Base-by-base conservation (phyloP, 78 protist species). In the slime mould (Dictyostelium discoideum) region DNA sequence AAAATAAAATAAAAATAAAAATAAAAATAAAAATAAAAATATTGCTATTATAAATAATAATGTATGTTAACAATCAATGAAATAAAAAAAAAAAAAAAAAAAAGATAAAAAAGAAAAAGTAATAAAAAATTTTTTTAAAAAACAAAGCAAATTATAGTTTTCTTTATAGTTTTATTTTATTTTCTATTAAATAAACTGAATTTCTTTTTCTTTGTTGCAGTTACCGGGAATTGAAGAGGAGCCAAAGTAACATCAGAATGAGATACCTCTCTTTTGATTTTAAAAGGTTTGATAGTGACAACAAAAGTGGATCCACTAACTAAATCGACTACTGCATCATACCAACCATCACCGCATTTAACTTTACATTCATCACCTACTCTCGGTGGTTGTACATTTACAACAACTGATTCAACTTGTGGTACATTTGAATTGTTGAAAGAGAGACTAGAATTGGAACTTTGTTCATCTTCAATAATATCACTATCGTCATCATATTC, bases 301-400 rank as follows among this genome's bases (percentile, higher is more conserved):
- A 89, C 94, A 81, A 89, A 89, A 10, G 94, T 89, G 24, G 94
- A 42, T 3, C 94, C 94, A 48, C 87, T 81, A 24, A 89, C 94
- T 3, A 89, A 24, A 44, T 89, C 94, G 3, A 89, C 94, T 1
- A 89, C 60, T 2, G 94, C 94, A 48, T 89, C 94, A 44, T 89
- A 81, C 94, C 94, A 89, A 0, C 94, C 87, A 60, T 89, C 94
- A 22, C 94, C 94, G 37, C 94, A 89, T 65, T 89, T 89, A n/a
- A 89, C 94, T 81, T 89, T 89, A 67, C 94, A 89, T 48, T 79
- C 87, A 72, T 89, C 94, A 50, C 87, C 87, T 1, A 89, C 83
- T 42, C 94, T 77, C 0, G 94, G 94, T 67, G 94, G 94, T 32
- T 89, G 94, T 3, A 89, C 94, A 69, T 89, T 89, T 48, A 89